Base-by-base conservation (phyloP, 352 stramenopile species). In the Pythium dissotocum region DNA sequence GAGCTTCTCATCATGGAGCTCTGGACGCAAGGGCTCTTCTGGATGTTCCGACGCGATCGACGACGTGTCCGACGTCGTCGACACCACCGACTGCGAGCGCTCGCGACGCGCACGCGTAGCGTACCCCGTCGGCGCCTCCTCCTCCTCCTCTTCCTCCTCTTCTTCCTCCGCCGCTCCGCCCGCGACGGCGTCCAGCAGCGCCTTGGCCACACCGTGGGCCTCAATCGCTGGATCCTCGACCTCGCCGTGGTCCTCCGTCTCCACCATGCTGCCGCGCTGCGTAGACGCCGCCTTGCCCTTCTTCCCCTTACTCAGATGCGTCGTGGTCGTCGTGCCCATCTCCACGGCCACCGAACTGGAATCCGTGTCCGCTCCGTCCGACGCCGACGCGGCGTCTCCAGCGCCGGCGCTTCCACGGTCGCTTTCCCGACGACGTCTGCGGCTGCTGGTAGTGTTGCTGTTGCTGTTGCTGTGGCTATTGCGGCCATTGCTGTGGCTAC, bases 71-170 rank as follows among this genome's bases (percentile, higher is more conserved):
- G 81, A 90, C 38, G 75, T 87, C 52, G 75, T 90, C 49, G 82
- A 92, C 33, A 88, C 70, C n/a, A 76, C 87, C 48, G 82, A 90
- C 62, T 90, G 63, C 54, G 84, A 92, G 16, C 84, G 82, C 53
- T 82, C 73, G 63, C 80, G 82, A 16, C 58, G 80, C 70, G 36
- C 60, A 61, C 54, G 61, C 21, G 61, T 70, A 32, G 44, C 54
- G 48, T 66, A 66, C 55, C 35, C 57, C 32, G 26, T 75, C 24
- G 30, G 63, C 32, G 46, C 72, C 1, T 74, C 61, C 12, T 76
- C 70, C 48, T 76, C 56, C 33, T 57, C 61, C 6, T 79, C 76
- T 8, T 74, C 69, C 7, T 78, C 64, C 24, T 74, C 70, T 13
- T 71, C 71, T 33, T 73, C 76, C 24, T 79, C 71, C 10, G 67